Percentiles rank a stretch among this genome's conserved stretches.
These are phyloP conservation scores for Hypomyces perniciosus DNA, from an alignment of 2,329 filamentous ascomycete species.

Conservation along the genomic window DNA sequence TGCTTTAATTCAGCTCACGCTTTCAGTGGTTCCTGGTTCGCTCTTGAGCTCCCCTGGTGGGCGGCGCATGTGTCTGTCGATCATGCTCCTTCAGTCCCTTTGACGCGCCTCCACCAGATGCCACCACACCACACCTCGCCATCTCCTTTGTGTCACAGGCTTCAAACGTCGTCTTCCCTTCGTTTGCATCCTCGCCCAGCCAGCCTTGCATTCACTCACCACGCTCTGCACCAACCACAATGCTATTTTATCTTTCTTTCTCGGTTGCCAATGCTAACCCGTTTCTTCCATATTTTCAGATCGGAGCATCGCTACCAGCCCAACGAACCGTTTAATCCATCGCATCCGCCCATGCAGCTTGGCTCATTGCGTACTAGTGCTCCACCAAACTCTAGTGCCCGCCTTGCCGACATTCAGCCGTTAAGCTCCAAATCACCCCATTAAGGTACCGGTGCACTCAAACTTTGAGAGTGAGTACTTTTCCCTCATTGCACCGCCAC, in stretches of 20 bases:
- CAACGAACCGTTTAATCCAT: neutral
- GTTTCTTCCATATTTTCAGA: slow-evolving; percentile 1
- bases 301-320: neutral
- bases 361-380: slow-evolving; percentile 10
- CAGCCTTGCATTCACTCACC: neutral
- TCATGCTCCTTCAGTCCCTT: neutral
- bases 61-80: slow-evolving; percentile 9
- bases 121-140: slow-evolving; percentile 7
- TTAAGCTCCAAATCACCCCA: slow-evolving; percentile 1
- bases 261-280: slow-evolving; percentile 6
- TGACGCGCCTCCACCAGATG: neutral
- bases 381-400: neutral
- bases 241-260: neutral
- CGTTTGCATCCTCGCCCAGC: neutral
- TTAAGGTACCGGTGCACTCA: slow-evolving; percentile 18
- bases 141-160: slow-evolving; percentile 3
- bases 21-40: neutral
- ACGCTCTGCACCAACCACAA: neutral
- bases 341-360: slow-evolving; percentile 9
- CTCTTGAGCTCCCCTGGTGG: slow-evolving; percentile 1
- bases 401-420: slow-evolving; percentile 10
- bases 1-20: neutral
- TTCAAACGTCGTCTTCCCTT: neutral
- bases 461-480: slow-evolving; percentile 23
- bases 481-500: slow-evolving; percentile 10